phyloP scores from a whole-genome alignment of 2,329 filamentous ascomycete species.

The Arthroderma uncinatum region DNA sequence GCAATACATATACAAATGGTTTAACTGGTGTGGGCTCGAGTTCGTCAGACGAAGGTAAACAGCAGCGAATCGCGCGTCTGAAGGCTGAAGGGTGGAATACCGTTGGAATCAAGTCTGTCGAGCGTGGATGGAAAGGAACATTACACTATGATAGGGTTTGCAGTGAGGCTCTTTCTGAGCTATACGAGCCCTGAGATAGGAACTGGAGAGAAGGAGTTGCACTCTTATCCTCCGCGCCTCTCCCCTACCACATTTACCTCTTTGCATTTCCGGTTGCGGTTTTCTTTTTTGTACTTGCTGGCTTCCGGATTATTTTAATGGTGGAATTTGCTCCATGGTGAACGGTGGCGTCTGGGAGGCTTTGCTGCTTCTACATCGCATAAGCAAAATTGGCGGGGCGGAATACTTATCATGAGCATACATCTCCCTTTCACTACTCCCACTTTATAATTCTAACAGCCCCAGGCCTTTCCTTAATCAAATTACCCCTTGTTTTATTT shows the following conservation, averaged over 20 bases:
- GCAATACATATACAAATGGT: background rate
- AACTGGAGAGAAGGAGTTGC: background rate
- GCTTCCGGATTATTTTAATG: too few species aligned
- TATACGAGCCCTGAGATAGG: conserved; percentile 18
- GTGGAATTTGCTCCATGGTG: too few species aligned
- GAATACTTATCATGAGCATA: too few species aligned
- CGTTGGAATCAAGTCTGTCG: conserved; percentile 25
- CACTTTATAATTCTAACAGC: background rate
- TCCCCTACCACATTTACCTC: background rate
- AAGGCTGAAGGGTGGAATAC: conserved; percentile 29
- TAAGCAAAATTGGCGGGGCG: too few species aligned
- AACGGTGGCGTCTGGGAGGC: too few species aligned
- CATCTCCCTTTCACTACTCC: background rate
- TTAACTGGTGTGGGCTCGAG: background rate
- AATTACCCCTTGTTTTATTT: background rate
- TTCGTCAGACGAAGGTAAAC: conserved; percentile 23
- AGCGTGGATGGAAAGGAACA: conserved; percentile 28
- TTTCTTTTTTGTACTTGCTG: too few species aligned
- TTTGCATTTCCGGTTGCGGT: background rate
- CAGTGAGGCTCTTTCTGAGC: conserved; percentile 27
- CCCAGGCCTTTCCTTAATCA: too few species aligned
- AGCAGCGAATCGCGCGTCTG: conserved; percentile 27
- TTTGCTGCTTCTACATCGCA: too few species aligned
- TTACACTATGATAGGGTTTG: conserved; percentile 31
- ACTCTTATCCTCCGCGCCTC: background rate